Percentiles rank a stretch among this genome's conserved stretches.
phyloP scores from a whole-genome alignment of 352 stramenopile genomes.

The Phytopythium boreale region DNA sequence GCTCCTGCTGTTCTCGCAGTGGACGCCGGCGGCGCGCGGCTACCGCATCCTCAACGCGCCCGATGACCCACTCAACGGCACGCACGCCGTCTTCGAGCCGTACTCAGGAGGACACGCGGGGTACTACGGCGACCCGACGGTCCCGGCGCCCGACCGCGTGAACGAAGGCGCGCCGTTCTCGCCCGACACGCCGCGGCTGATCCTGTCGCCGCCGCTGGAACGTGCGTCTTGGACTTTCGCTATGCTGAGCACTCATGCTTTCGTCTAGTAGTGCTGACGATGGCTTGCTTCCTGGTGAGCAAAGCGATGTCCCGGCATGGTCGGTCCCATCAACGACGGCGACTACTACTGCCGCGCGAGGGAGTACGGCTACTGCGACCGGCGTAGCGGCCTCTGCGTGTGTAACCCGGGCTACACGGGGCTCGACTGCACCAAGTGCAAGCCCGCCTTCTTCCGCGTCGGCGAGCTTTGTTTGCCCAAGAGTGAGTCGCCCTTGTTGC shows the following conservation, averaged over 20 bases:
- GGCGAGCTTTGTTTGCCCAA: conserved; percentile 90
- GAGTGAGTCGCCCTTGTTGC: conserved; percentile 16
- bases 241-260: conserved; percentile 21
- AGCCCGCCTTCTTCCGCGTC: conserved; percentile 81
- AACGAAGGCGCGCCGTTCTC: conserved; percentile 86
- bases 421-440: conserved; percentile 86
- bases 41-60: conserved; percentile 43
- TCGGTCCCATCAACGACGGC: conserved; percentile 83
- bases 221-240: conserved; percentile 17
- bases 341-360: conserved; percentile 91
- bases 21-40: not conserved
- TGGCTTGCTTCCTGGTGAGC: not conserved
- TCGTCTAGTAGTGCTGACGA: not conserved
- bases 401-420: conserved; percentile 94
- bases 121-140: conserved; percentile 76
- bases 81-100: conserved; percentile 67
- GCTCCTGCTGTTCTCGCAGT: not conserved
- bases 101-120: conserved; percentile 82
- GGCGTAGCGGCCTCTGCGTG: conserved; percentile 89
- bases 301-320: conserved; percentile 81
- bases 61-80: conserved; percentile 23
- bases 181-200: conserved; percentile 61
- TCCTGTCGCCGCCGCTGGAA: conserved; percentile 34
- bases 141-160: conserved; percentile 59
- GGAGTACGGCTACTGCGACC: conserved; percentile 94